These are phyloP conservation scores for Scopulariopsis brevicaulis DNA, from an alignment of 2,329 filamentous ascomycete species.

Conservation along the genomic window DNA sequence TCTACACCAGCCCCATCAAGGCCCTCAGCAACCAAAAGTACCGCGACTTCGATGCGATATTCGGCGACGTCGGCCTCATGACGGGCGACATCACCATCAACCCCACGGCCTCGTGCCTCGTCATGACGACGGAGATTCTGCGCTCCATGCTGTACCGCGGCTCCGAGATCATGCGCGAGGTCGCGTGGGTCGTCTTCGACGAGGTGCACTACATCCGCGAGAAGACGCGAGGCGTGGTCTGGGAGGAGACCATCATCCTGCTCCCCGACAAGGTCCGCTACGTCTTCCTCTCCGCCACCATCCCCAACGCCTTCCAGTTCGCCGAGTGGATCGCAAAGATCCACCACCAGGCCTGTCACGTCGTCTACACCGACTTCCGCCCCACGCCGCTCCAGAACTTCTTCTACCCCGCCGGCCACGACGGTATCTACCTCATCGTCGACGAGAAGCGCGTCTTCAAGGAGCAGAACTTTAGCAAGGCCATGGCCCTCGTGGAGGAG, in stretches of 20 bases:
- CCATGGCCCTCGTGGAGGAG: constrained; percentile 81
- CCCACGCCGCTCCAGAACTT: constrained; percentile 96
- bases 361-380: constrained; percentile 97
- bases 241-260: constrained; percentile 98
- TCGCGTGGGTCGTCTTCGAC: constrained; percentile 96
- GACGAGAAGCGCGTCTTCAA: constrained; percentile 95
- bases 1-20: constrained; percentile 99
- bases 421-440: constrained; percentile 87
- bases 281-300: constrained; percentile 95
- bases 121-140: constrained; percentile 99
- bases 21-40: constrained; percentile 98
- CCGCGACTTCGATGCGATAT: constrained; percentile 88
- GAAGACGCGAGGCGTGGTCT: constrained; percentile 87
- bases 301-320: constrained; percentile 98
- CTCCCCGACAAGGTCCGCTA: constrained; percentile 97
- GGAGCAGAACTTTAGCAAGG: constrained; percentile 94
- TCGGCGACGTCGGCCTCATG: constrained; percentile 96
- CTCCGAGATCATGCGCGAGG: constrained; percentile 98
- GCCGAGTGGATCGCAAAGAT: constrained; percentile 99
- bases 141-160: constrained; percentile 97
- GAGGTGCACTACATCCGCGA: constrained; percentile 98
- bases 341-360: constrained; percentile 93
- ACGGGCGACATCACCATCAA: constrained; percentile 99
- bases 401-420: constrained; percentile 87
- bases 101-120: constrained; percentile 90